Percentiles rank a stretch among this genome's conserved stretches.
Conservation (phyloP, 2,329 filamentous ascomycete genomes). For the Endothia cerciana region DNA sequence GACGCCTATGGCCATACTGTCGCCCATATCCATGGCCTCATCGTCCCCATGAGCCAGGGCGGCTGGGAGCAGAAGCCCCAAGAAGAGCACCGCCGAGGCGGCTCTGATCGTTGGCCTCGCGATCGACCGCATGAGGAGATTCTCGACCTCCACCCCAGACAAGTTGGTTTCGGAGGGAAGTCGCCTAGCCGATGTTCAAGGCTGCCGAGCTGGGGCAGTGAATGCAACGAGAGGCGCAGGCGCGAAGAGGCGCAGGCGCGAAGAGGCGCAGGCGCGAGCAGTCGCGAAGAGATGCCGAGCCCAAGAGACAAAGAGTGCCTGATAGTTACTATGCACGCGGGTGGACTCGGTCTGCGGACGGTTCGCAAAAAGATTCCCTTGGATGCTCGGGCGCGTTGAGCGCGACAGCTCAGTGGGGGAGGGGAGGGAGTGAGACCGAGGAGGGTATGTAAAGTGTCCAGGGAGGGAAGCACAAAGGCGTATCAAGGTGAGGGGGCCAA, state of each 20-base stretch:
- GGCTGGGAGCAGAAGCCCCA: constrained; percentile 36
- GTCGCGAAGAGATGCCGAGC: neutral
- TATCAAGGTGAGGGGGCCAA: neutral
- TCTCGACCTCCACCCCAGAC: neutral
- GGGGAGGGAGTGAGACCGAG: neutral
- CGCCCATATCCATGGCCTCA: constrained; percentile 37
- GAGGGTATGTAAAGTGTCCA: neutral
- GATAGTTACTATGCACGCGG: neutral
- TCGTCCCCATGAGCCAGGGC: constrained; percentile 40
- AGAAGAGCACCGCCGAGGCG: constrained; percentile 37
- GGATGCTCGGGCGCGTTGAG: neutral
- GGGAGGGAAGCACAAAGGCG: neutral
- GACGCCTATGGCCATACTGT: constrained; percentile 35
- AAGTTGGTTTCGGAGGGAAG: neutral
- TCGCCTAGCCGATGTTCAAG: neutral
- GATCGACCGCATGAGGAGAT: constrained; percentile 33
- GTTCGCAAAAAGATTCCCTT: neutral
- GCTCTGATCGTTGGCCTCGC: constrained; percentile 33
- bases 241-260: no score
- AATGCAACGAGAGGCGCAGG: neutral
- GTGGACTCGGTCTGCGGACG: neutral
- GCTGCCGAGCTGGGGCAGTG: neutral
- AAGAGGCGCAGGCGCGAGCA: no score
- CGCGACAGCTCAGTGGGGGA: neutral
- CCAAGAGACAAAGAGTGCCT: neutral